Evolutionary conservation across 2,329 filamentous ascomycete species (phyloP), one percentile per base, ranked within the genome.

Genomic region (Neonectria sp.): DNA sequence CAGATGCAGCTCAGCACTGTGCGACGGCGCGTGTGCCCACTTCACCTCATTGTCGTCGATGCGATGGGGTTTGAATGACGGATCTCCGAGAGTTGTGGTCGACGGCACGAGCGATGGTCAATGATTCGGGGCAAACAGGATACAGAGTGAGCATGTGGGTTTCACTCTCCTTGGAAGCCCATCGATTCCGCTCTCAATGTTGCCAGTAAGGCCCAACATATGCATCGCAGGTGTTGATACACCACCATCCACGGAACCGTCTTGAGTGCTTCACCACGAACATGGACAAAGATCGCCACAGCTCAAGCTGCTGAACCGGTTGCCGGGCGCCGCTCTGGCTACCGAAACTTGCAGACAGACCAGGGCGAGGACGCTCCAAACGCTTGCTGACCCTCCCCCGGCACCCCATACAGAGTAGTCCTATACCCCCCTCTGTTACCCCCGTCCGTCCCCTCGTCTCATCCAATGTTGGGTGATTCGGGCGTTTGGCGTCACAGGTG

Each of bases 401-500:
- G 60, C 64, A 61, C 66, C 62, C 63, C 58, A 60, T 53, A 21
- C 21, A 21, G 21, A 21, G 21, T 21, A 62, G 56, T 66, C 65
- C 68, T 63, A 62, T 68, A 55, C 58, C 52, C 60, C 55, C 55
- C 51, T 31, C 24, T 13, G n/a, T 35, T 33, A 21, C 51, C 51
- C 51, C 51, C 51, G 51, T 33, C 31, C n/a, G 25, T 56, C 55
- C 46, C 27, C 52, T 57, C 68, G 65, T 71, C 70, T 69, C 63
- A 69, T 71, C 68, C 68, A 70, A 67, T 71, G 60, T 68, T 68
- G 65, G 71, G 69, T 74, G 70, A 68, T 72, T 72, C 68, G 71
- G 65, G 48, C 68, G 73, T 70, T 62, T 74, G 69, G 73, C 71
- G 70, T 75, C 72, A 71, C 73, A 75, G 73, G 71, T 69, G 68